Base-by-base conservation (phyloP, 805 yeast genomes). In the Wickerhamiella australiensis region DNA sequence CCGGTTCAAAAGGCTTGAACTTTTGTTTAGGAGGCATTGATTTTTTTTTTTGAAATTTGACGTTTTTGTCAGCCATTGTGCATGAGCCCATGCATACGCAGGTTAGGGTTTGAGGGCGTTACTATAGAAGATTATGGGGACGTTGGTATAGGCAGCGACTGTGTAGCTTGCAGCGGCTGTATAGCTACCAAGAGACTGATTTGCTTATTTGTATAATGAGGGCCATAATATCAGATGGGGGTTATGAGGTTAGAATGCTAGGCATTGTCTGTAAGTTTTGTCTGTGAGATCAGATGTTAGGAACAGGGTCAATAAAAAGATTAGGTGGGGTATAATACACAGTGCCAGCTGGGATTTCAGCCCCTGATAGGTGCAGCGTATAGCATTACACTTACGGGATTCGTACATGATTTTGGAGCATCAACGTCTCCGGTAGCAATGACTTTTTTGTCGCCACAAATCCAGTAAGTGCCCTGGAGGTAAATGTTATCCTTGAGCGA, bases 1-100 rank as follows among this genome's bases (percentile, higher is more conserved):
- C 57, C 3, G 61, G 55, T 20, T 54, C 59, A 38, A 56, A 47
- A n/a, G 57, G 52, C 35, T 48, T 49, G 51, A 47, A 57, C 52
- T 56, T 57, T 25, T 53, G 42, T 29, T 56, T 56, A 8, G 60
- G 58, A 2, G 59, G 56, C 60, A 57, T 57, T n/a, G 20, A 37
- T n/a, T 25, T 46, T 37, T 37, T 46, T 36, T 42, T 26, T 9
- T 42, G 33, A 42, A 27, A 42, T 42, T 42, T 42, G 22, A 38
- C 26, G 26, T 6, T 38, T 41, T 41, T 41, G 44, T 41, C 29
- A 41, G 44, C 44, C 18, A 3, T 8, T 7, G 4, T 33, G 38
- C 38, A 33, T 33, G 20, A 33, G 4, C n/a, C 12, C 11, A n/a
- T 33, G 38, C 38, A 33, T 11, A n/a, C n/a, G n/a, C n/a, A n/a